Evolutionary conservation across 2,329 filamentous ascomycete genomes (phyloP), one percentile per base, ranked within the genome.

Genomic region (Hypocrella siamensis): DNA sequence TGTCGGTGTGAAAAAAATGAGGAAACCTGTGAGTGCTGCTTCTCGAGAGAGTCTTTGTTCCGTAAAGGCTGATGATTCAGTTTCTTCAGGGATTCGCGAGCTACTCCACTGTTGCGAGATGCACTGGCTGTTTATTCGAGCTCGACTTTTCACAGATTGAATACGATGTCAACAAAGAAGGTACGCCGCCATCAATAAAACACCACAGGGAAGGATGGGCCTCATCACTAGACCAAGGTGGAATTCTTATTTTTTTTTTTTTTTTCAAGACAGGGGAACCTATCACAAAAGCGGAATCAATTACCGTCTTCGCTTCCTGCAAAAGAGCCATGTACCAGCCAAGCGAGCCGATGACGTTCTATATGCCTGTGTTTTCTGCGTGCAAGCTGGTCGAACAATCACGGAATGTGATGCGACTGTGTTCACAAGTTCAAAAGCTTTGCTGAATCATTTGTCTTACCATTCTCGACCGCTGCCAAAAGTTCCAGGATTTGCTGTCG

Each of bases 401-500:
- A 63, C 70, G 30, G 58, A 65, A 34, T 64, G 63, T 40, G 68
- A 73, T 30, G 60, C 67, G 3, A 72, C 68, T 1, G 63, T 72
- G 7, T 72, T 72, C 46, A 65, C 68, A 43, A 62, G 47, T 28
- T 61, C 66, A 30, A 60, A 58, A 35, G 56, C 66, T 29, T 54
- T 72, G 4, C 70, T 71, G 35, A 47, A 54, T 14, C 68, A 73
- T 41, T 47, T 72, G 32, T 54, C 64, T 4, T 59, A 65, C 4
- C 68, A 73, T 39, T 56, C 65, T 1, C 61, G 64, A 1, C 68
- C 68, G 1, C 48, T 72, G 1, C 67, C 68, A 2, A 39, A 52
- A 0, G 54, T 72, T 0, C 45, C 57, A 0, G 67, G 65, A 2
- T 36, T 73, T 16, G 59, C 53, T 0, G 58, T 70, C 1, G 49